phyloP scores from a whole-genome alignment of 1,139 yeast genomes.

The Arxiozyma heterogenica region DNA sequence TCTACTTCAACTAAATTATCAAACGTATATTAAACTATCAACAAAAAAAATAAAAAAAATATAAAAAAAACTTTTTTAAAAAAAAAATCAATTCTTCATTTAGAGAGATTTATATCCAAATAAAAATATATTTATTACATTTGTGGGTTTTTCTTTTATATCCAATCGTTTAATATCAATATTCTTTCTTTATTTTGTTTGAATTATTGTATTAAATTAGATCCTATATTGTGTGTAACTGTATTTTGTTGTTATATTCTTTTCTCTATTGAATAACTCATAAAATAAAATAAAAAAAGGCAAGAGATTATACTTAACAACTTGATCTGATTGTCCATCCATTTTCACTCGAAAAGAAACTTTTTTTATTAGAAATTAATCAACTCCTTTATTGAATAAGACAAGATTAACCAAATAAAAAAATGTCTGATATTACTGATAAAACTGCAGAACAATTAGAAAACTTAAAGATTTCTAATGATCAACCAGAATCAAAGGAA shows the following conservation, averaged over 20 bases:
- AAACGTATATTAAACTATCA: background rate
- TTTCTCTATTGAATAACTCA: background rate
- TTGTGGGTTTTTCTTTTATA: background rate
- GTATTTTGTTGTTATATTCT: background rate
- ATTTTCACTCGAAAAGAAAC: background rate
- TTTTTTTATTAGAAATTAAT: background rate
- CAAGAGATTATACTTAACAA: background rate
- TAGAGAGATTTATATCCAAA: background rate
- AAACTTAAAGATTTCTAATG: slow-evolving; percentile 33
- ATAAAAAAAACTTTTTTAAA: background rate
- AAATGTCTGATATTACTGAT: slow-evolving; percentile 35
- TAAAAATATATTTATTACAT: background rate
- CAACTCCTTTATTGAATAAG: slow-evolving; percentile 1
- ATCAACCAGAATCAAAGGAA: slow-evolving; percentile 21
- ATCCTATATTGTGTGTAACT: background rate
- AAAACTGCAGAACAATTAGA: slow-evolving; percentile 35
- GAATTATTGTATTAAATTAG: background rate
- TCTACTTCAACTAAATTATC: slow-evolving; percentile 1
- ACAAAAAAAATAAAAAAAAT: background rate
- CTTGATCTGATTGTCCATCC: background rate
- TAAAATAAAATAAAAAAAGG: too few relatives aligned
- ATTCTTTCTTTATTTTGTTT: background rate
- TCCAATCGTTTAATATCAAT: background rate
- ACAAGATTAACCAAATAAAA: slow-evolving; percentile 7
- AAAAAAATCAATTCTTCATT: background rate